Evolutionary conservation across 2,329 filamentous ascomycete species (phyloP), one percentile per base, ranked within the genome.

Genomic region (Colletotrichum coccodes): DNA sequence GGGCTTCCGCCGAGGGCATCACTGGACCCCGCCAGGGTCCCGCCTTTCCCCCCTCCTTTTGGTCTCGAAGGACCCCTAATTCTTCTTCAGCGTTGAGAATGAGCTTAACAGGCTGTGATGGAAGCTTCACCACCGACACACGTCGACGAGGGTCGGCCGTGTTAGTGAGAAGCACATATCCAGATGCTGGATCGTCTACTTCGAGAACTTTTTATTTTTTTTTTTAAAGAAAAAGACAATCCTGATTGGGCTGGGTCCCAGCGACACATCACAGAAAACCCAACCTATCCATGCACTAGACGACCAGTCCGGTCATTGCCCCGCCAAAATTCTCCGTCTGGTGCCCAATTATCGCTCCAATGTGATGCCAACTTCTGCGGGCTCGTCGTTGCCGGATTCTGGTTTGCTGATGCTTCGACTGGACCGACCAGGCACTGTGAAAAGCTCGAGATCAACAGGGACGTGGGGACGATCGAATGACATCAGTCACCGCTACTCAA

Each of bases 381-480:
- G 30, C 34, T 21, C n/a, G n/a, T n/a, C n/a, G n/a, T n/a, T n/a
- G n/a, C n/a, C n/a, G n/a, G n/a, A n/a, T n/a, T 46, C n/a, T 54
- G n/a, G 32, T 9, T 21, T 40, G 52, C 34, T 54, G 49, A 52
- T 12, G 46, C 18, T 12, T 38, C 38, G 56, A 42, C 14, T 49
- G 21, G 30, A 11, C 32, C 23, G 30, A 11, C 32, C 23, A 21
- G 57, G 50, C 53, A 60, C 42, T 67, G 59, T 49, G 49, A 68
- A 64, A 64, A 65, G 12, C 60, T 68, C 65, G 65, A 49, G 46
- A 60, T 65, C 54, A 65, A 65, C 61, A 68, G 61, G 61, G 65
- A 68, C 61, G 53, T 53, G 60, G 53, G 44, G 46, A 64, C 38
- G 40, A 60, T 32, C 65, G 46, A 59, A 68, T 68, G 65, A 68